A percentile compares a stretch with the other conserved stretches of the same genome.
These are phyloP conservation scores for Aspergillus intermedius DNA, from an alignment of 2,329 filamentous ascomycete species.

Conservation along the genomic window DNA sequence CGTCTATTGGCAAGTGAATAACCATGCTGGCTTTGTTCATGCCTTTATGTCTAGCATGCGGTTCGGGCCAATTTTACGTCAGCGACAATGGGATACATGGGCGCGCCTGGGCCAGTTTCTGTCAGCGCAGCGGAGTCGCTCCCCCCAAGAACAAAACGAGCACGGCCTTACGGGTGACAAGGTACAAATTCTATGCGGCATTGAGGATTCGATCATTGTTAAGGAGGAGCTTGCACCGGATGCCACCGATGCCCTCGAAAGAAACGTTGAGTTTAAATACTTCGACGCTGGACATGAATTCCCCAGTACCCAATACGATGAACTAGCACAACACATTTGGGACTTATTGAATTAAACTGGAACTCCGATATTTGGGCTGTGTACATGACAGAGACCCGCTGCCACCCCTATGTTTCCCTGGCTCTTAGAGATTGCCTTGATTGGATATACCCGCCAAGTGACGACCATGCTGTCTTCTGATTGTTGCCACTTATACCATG, in stretches of 20 bases:
- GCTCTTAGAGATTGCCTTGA: background rate
- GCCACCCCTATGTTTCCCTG: background rate
- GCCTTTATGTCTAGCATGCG: constrained; percentile 67
- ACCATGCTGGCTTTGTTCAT: constrained; percentile 61
- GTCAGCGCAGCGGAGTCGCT: constrained; percentile 31
- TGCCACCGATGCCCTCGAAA: constrained; percentile 51
- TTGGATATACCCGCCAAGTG: constrained; percentile 1
- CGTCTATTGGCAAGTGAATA: constrained; percentile 62
- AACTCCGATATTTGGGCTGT: background rate
- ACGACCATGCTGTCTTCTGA: background rate
- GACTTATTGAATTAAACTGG: constrained; percentile 24
- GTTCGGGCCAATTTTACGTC: constrained; percentile 61
- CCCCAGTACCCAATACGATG: constrained; percentile 54
- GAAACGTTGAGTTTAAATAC: constrained; percentile 52
- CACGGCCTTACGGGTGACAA: constrained; percentile 38
- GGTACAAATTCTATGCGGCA: constrained; percentile 60
- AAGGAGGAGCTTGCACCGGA: constrained; percentile 59
- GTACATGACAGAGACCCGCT: background rate
- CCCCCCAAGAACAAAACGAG: constrained; percentile 19
- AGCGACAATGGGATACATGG: constrained; percentile 55
- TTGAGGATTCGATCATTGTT: constrained; percentile 61
- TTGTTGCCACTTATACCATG: background rate
- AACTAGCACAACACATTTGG: constrained; percentile 51
- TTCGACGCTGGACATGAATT: constrained; percentile 64
- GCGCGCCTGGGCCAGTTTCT: constrained; percentile 48